phyloP scores from a whole-genome alignment of 169 alveolate genomes.

The Blepharisma undulans region DNA sequence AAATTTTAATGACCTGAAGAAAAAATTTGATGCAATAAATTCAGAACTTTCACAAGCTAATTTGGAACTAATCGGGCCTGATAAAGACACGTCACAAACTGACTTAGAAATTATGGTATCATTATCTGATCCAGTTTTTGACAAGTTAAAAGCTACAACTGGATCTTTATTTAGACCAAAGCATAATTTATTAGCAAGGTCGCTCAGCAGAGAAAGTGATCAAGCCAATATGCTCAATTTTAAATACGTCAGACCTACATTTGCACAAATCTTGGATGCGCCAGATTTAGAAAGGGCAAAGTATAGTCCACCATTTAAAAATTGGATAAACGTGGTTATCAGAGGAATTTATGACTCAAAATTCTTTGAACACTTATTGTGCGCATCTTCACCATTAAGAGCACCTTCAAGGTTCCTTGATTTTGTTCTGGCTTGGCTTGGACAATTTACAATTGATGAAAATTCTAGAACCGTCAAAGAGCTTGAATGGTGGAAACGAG shows the following conservation, averaged over 20 bases:
- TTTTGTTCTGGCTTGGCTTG: constrained; percentile 48
- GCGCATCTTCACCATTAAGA: background rate
- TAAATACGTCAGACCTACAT: constrained; percentile 43
- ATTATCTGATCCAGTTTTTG: constrained; percentile 16
- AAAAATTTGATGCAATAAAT: constrained; percentile 31
- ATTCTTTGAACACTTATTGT: constrained; percentile 51
- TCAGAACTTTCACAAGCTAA: constrained; percentile 27
- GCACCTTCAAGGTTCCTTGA: constrained; percentile 44
- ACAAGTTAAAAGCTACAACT: background rate
- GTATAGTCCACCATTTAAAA: constrained; percentile 51
- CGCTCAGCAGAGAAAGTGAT: background rate
- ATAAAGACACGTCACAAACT: constrained; percentile 32
- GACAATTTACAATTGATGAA: constrained; percentile 48
- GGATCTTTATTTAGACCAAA: background rate
- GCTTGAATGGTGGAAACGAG: constrained; percentile 45
- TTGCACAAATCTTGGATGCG: constrained; percentile 15
- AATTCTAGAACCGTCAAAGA: constrained; percentile 33
- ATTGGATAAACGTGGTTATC: constrained; percentile 52
- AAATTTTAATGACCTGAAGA: background rate
- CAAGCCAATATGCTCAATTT: constrained; percentile 19
- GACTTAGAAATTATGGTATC: constrained; percentile 35
- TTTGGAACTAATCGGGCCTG: constrained; percentile 8
- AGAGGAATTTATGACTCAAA: constrained; percentile 62
- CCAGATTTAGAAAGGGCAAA: background rate
- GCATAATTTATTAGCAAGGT: background rate